These are phyloP conservation scores for Populus alba DNA, from an alignment of 345 rosid species.

Conservation along the genomic window DNA sequence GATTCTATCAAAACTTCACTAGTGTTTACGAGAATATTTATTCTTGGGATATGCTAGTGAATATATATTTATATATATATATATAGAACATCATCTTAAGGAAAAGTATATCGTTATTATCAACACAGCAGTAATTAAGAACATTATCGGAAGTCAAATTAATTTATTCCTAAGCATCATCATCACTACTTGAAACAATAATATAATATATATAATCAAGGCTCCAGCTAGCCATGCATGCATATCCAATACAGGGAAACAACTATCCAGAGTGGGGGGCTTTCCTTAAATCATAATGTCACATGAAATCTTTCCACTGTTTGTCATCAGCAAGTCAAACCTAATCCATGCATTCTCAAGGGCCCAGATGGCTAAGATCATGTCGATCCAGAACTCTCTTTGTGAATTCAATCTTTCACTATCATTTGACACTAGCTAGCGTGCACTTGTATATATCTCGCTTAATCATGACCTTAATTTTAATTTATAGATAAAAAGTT, in stretches of 20 bases:
- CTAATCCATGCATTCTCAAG: slow-evolving; percentile 36
- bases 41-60: too few relatives aligned
- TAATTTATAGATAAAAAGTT: not conserved
- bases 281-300: slow-evolving; percentile 32
- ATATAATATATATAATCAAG: too few relatives aligned
- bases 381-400: not conserved
- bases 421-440: not conserved
- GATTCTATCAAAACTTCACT: not conserved
- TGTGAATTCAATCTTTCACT: not conserved
- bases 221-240: not conserved
- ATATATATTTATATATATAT: not conserved
- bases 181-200: not conserved
- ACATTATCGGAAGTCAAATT: not conserved
- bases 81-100: not conserved
- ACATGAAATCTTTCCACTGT: slow-evolving; percentile 20
- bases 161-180: not conserved
- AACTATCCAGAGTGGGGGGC: not conserved
- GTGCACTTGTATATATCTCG: not conserved
- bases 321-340: slow-evolving; percentile 43
- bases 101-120: not conserved
- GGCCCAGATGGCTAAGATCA: slow-evolving; percentile 18
- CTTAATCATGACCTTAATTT: not conserved
- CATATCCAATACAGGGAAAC: not conserved
- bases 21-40: not conserved
- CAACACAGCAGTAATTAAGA: not conserved